phyloP scores from a whole-genome alignment of 1,284 basidiomycete genomes.

The Ganoderma multipileum region DNA sequence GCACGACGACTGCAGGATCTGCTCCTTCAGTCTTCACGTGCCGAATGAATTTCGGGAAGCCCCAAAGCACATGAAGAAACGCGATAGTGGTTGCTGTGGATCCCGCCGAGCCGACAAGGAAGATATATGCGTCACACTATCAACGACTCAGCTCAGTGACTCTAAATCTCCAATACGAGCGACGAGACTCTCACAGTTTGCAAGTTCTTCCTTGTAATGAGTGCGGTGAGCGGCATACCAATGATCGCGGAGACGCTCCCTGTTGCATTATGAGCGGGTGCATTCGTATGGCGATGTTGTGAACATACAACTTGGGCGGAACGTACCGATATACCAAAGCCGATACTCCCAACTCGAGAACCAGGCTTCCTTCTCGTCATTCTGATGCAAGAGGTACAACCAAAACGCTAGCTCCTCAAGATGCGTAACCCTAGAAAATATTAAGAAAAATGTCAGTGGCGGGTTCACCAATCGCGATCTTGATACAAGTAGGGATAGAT shows the following conservation, averaged over 20 bases:
- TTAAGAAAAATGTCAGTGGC: not conserved
- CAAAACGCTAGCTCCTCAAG: conserved; percentile 84
- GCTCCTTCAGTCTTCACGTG: conserved; percentile 74
- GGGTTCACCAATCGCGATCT: not conserved
- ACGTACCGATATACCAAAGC: conserved; percentile 49
- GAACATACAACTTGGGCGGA: too few relatives aligned
- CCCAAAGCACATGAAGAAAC: conserved; percentile 70
- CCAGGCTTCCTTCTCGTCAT: conserved; percentile 70
- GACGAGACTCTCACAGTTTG: conserved; percentile 50
- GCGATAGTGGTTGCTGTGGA: conserved; percentile 67
- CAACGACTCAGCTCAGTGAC: not conserved
- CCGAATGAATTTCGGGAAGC: conserved; percentile 71
- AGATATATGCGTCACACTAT: conserved; percentile 72
- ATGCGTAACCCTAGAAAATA: conserved; percentile 68
- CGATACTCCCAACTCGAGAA: conserved; percentile 54
- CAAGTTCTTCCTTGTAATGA: conserved; percentile 61
- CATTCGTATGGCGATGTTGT: not conserved
- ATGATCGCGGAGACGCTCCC: conserved; percentile 67
- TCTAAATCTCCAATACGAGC: not conserved
- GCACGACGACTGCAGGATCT: conserved; percentile 70
- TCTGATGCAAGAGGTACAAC: conserved; percentile 78
- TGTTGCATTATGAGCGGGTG: conserved; percentile 34
- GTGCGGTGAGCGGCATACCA: conserved; percentile 71
- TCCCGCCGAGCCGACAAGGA: conserved; percentile 68
- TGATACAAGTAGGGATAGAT: not conserved